These are phyloP conservation scores for Eimeria maxima DNA, from an alignment of 169 alveolate genomes.

Conservation along the genomic window DNA sequence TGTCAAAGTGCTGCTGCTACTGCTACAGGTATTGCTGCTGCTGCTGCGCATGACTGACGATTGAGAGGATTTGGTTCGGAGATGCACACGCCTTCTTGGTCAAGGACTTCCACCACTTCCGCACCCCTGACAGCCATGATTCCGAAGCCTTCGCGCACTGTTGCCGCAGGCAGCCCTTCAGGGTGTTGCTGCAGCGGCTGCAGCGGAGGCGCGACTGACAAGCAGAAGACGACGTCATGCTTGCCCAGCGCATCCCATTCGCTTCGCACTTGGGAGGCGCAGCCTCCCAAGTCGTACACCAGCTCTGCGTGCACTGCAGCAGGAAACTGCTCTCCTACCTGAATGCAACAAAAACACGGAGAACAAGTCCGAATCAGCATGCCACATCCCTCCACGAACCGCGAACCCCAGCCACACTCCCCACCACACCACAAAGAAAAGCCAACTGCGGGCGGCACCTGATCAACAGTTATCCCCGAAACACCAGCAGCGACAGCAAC, in stretches of 20 bases:
- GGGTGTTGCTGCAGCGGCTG: slow-evolving; percentile 2
- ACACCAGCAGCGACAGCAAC: background rate
- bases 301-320: slow-evolving; percentile 85
- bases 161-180: slow-evolving; percentile 11
- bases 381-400: background rate
- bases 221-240: slow-evolving; percentile 73
- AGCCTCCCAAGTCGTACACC: slow-evolving; percentile 28
- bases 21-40: background rate
- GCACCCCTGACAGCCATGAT: slow-evolving; percentile 82
- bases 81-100: slow-evolving; percentile 81
- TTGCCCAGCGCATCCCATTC: slow-evolving; percentile 83
- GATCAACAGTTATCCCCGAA: background rate
- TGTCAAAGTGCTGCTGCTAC: background rate
- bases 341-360: background rate
- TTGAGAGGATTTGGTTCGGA: slow-evolving; percentile 74
- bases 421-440: too few species aligned
- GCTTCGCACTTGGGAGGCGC: slow-evolving; percentile 6
- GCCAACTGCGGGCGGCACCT: too few species aligned
- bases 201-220: slow-evolving; percentile 65
- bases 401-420: too few species aligned
- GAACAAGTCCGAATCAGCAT: too few species aligned
- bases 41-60: background rate
- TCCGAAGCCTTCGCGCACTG: slow-evolving; percentile 64
- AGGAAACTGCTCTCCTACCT: slow-evolving; percentile 84
- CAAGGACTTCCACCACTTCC: slow-evolving; percentile 80